Evolutionary conservation across 2,329 filamentous ascomycete genomes (phyloP).

Genomic region (Plenodomus lindquistii): DNA sequence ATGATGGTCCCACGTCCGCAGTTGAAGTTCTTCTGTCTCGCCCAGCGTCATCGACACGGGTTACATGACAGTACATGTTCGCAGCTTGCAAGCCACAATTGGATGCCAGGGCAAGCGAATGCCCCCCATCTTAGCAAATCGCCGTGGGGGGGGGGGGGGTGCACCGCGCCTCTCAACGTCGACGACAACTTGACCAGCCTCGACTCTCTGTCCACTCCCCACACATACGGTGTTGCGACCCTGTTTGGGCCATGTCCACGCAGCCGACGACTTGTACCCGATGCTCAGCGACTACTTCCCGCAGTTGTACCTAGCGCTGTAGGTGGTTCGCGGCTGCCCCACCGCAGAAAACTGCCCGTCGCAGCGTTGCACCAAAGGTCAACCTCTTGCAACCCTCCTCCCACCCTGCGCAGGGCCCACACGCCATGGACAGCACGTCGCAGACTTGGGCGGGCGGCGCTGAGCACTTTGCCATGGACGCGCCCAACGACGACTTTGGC

Average conservation of each 20-base stretch:
- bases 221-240: neutral
- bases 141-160: constrained; percentile 15
- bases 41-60: too few species aligned
- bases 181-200: constrained; percentile 10
- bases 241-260: neutral
- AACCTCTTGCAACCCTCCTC: neutral
- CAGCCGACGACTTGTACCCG: neutral
- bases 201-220: neutral
- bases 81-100: constrained; percentile 5
- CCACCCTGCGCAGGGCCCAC: constrained; percentile 11
- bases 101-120: constrained; percentile 5
- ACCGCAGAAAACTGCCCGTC: constrained; percentile 7
- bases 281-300: constrained; percentile 1
- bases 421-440: constrained; percentile 39
- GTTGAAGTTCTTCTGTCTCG: too few species aligned
- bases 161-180: constrained; percentile 1
- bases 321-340: constrained; percentile 1
- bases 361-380: constrained; percentile 2
- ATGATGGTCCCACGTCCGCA: too few species aligned
- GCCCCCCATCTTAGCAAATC: constrained; percentile 19
- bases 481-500: constrained; percentile 48
- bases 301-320: constrained; percentile 4
- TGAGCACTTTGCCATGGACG: constrained; percentile 48
- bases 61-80: too few species aligned
- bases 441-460: constrained; percentile 45